Evolutionary conservation across 2,329 filamentous ascomycete genomes (phyloP), one percentile per base, ranked within the genome.

Genomic region (Fusarium agapanthi): DNA sequence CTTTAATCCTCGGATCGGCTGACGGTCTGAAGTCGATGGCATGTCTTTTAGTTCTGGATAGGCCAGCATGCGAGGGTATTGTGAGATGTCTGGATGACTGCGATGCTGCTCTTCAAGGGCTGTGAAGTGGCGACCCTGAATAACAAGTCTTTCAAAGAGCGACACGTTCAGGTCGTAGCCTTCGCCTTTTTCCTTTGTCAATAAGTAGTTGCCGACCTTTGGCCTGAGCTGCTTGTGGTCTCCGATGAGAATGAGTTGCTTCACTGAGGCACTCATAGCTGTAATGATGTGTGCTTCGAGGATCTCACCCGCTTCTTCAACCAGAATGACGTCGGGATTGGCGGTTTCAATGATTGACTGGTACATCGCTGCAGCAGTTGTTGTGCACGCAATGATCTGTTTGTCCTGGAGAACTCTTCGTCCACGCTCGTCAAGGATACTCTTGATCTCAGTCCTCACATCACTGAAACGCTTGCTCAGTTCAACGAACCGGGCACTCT

Each of bases 241-340:
- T 1, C 92, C 92, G 16, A 94, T 94, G 5, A 93, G 79, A 1
- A 94, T 86, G 3, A 93, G 77, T 43, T 94, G 90, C 66, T 92
- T 86, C 0, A 88, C 88, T 0, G 85, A 79, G 0, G 86, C 78
- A 0, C 84, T 83, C 62, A 94, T 74, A 0, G 92, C 87, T 0
- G 91, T 88, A 1, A 94, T 79, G 26, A 81, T 43, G 71, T 94
- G 92, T 4, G 86, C 85, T 77, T 94, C 92, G 0, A 93, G 82
- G 7, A 94, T 92, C 70, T 94, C 92, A 4, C 91, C 92, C 1
- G 91, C 92, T 79, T 94, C 92, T 77, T 94, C 92, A 0, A 93
- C 88, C 0, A 95, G 76, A 3, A 93, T 79, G 6, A 93, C 83
- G 3, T 89, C 88, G 0, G 91, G 90, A 0, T 81, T 79, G 0